Base-by-base conservation (phyloP, 78 protist genomes). In the Dictyostelium discoideum region DNA sequence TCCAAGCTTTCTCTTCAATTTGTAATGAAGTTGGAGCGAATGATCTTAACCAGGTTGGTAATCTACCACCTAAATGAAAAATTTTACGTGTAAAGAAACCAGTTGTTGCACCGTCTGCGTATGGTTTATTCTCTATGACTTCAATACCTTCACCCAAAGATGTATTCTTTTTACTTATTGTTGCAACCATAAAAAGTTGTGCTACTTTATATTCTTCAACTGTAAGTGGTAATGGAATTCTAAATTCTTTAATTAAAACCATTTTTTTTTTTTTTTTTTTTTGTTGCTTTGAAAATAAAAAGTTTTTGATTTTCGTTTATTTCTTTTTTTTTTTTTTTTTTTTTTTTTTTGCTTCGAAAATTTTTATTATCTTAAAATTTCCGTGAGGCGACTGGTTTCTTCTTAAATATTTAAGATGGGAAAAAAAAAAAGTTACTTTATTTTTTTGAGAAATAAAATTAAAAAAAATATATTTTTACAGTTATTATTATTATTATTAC, bases 1-100 rank as follows among this genome's bases (percentile, higher is more conserved):
- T 98, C 99, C 99, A 98, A 2, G 98, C 97, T 69, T 97, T 93
- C 57, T 98, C 99, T 46, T 97, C 97, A 18, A 90, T 82, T 72
- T 90, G 94, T 29, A 90, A 42, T 42, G 94, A 72, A 5, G 80
- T 60, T 67, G 94, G 94, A 29, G 84, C 82, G n/a, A 90, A 32
- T 50, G 87, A 37, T 50, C 81, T 90, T 24, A 90, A 10, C 94
- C 94, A 90, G 8, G 80, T 77, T 69, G 94, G 94, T 72, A 90
- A 50, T 73, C 73, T 39, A 60, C 84, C 86, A 6, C 40, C 83
- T 4, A 96, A 37, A 72, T 95, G 97, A 80, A 95, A 98, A 18
- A 94, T 72, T 93, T 98, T 97, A 80, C 87, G 93, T 24, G 99
- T 97, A 74, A 83, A 97, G 86, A 93, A 97, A 0, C 99, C 99